A percentile compares a stretch with the other conserved stretches of the same genome.
Evolutionary conservation across 306 rosid genomes (phyloP).

Genomic region (Ceratonia siliqua): DNA sequence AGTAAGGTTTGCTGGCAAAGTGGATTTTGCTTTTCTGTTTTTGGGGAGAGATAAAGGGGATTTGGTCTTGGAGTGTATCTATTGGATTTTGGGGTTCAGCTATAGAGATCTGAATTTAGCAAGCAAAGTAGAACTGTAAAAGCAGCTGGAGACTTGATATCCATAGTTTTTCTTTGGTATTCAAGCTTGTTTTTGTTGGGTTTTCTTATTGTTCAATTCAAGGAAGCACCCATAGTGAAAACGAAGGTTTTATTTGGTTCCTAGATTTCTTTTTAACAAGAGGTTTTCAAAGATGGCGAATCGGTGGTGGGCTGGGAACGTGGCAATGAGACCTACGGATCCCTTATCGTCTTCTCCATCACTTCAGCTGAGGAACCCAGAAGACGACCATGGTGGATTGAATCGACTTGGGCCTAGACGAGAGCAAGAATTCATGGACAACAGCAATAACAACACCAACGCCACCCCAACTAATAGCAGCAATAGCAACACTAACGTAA

Average conservation of each 20-base stretch:
- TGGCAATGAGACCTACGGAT: constrained; percentile 56
- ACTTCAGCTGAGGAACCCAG: constrained; percentile 54
- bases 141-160: constrained; percentile 2
- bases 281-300: constrained; percentile 53
- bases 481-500: constrained; percentile 49
- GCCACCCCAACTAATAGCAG: constrained; percentile 49
- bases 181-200: neutral
- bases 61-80: constrained; percentile 42
- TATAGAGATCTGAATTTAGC: constrained; percentile 34
- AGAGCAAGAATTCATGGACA: constrained; percentile 55
- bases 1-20: neutral
- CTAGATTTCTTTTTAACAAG: neutral
- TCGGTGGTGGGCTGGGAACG: constrained; percentile 88
- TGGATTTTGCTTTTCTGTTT: neutral
- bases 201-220: constrained; percentile 21
- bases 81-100: constrained; percentile 27
- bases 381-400: constrained; percentile 36
- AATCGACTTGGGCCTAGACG: constrained; percentile 36
- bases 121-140: neutral
- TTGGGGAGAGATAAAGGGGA: constrained; percentile 13
- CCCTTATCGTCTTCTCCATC: constrained; percentile 57
- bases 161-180: neutral
- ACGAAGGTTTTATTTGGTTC: neutral
- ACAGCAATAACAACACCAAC: constrained; percentile 17
- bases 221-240: neutral